Base-by-base conservation (phyloP, 345 rosid species). In the Lepidium africanum region DNA sequence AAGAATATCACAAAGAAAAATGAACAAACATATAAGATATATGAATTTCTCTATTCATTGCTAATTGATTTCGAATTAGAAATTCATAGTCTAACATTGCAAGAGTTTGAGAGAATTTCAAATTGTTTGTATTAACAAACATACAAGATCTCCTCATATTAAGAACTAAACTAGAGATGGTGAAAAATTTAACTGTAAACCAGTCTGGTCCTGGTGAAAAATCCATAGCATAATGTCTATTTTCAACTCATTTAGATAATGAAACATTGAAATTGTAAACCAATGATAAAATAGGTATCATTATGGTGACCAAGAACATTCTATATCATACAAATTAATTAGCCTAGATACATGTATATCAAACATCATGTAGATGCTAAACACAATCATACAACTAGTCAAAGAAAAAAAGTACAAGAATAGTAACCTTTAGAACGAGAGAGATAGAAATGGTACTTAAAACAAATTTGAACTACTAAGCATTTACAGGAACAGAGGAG, bases 401-500 rank as follows among this genome's bases (percentile, higher is more conserved):
- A 15, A 15, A 41, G 11, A 53, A 42, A 33, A n/a, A 42, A 60
- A 48, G 9, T 48, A 49, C 35, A 50, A 17, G 46, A 71, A 59
- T 25, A 17, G 10, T n/a, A 27, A 66, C 37, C 75, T 69, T 50
- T 50, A 10, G 46, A 38, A 75, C 39, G 33, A 53, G 56, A 74
- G n/a, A 51, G 59, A 25, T 47, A 25, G 35, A n/a, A 48, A 57
- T 33, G 39, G 19, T 33, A 49, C 60, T 73, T n/a, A 19, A 17
- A 49, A 65, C 55, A 65, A 33, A 21, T 57, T 57, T 57, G 5
- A 50, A 41, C 52, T 73, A 72, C 85, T 78, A 93, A 39, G 92
- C 87, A 77, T 87, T 92, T 82, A 90, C 92, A 81, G 89, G 88
- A 73, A 84, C 71, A 41, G 90, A 90, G 7, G 93, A 90, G 71